Conservation (phyloP, 371 early-diverging fungal genomes). For the Sporodiniella umbellata region DNA sequence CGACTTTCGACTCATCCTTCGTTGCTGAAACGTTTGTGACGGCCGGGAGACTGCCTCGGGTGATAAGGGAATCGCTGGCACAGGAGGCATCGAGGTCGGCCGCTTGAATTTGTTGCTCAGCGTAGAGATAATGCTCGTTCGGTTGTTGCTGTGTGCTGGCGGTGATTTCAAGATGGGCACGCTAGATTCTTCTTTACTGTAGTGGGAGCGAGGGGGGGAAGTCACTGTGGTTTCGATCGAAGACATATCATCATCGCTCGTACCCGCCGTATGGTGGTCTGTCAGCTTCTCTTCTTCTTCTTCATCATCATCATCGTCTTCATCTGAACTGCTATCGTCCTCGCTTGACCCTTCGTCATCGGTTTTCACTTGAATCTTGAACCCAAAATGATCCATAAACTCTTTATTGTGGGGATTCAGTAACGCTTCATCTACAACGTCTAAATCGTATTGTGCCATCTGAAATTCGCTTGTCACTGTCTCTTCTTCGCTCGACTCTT, state of each 20-base stretch:
- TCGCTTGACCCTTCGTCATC: slow-evolving; percentile 35
- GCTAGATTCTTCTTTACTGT: slow-evolving; percentile 6
- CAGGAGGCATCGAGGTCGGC: slow-evolving; percentile 7
- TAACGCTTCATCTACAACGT: slow-evolving; percentile 42
- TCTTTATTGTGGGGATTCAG: slow-evolving; percentile 33
- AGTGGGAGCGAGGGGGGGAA: slow-evolving; percentile 6
- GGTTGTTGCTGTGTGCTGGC: neutral
- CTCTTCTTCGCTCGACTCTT: slow-evolving; percentile 5
- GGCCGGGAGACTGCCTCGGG: slow-evolving; percentile 11
- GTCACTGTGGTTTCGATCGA: slow-evolving; percentile 32
- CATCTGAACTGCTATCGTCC: slow-evolving; percentile 8
- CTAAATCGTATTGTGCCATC: slow-evolving; percentile 34
- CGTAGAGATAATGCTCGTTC: slow-evolving; percentile 2
- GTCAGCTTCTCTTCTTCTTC: slow-evolving; percentile 1
- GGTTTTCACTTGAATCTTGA: slow-evolving; percentile 38
- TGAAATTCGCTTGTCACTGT: neutral
- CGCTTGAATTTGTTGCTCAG: slow-evolving; percentile 15
- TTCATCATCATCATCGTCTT: slow-evolving; percentile 9
- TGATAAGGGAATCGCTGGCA: neutral
- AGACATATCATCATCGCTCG: slow-evolving; percentile 11
- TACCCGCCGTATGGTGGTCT: neutral
- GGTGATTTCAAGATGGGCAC: slow-evolving; percentile 16
- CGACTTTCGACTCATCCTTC: slow-evolving; percentile 20
- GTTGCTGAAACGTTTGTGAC: slow-evolving; percentile 21
- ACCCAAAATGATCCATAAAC: slow-evolving; percentile 43